These are phyloP conservation scores for Violaceomyces palustris DNA, from an alignment of 1,284 basidiomycete genomes.

Conservation along the genomic window DNA sequence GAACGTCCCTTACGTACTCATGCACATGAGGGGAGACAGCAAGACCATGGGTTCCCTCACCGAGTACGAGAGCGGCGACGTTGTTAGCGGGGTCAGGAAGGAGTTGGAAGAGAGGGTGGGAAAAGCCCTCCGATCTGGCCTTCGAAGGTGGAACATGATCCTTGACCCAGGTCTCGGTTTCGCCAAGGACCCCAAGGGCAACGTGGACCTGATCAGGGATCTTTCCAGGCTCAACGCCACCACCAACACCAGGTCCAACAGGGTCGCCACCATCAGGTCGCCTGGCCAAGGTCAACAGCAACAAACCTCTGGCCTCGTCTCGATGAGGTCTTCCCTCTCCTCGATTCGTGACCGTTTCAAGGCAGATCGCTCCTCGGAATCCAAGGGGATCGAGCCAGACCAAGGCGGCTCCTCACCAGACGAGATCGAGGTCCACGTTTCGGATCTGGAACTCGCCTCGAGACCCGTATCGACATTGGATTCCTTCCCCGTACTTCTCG, in stretches of 20 bases:
- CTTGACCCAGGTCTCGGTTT: constrained; percentile 93
- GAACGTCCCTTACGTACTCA: constrained; percentile 69
- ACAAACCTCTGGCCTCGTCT: too few relatives aligned
- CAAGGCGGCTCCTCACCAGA: too few relatives aligned
- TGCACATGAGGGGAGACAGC: constrained; percentile 84
- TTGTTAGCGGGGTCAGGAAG: constrained; percentile 66
- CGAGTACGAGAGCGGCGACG: constrained; percentile 64
- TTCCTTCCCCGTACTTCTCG: constrained; percentile 42
- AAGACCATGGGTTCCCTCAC: constrained; percentile 56
- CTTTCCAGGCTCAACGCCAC: constrained; percentile 6
- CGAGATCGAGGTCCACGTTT: too few relatives aligned
- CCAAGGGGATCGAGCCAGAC: too few relatives aligned
- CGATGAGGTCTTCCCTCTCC: too few relatives aligned
- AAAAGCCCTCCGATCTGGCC: constrained; percentile 67
- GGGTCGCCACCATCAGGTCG: neutral
- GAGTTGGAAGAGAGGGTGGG: constrained; percentile 73
- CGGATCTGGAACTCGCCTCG: too few relatives aligned
- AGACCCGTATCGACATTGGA: too few relatives aligned
- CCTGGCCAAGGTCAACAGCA: too few relatives aligned
- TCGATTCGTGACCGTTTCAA: too few relatives aligned
- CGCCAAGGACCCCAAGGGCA: constrained; percentile 76
- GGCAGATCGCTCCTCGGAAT: too few relatives aligned
- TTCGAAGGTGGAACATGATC: constrained; percentile 84
- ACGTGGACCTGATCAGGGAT: constrained; percentile 60
- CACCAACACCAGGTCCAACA: neutral